A percentile compares a stretch with the other conserved stretches of the same genome.
Evolutionary conservation across 2,329 filamentous ascomycete species (phyloP).

Genomic region (Fusarium musae): DNA sequence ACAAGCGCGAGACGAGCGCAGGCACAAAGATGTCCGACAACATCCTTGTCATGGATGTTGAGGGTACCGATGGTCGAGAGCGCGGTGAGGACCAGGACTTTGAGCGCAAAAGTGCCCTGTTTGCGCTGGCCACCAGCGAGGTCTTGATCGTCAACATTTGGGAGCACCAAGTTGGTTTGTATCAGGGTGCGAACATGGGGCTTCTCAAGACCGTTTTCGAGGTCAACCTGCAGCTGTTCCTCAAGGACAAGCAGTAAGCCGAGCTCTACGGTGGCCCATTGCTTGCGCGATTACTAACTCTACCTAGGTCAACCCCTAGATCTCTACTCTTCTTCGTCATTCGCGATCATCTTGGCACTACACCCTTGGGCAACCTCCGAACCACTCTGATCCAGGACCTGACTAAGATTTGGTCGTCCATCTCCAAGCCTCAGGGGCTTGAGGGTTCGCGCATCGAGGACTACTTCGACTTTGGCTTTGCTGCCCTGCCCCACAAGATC

Average conservation of each 20-base stretch:
- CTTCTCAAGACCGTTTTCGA: slow-evolving; percentile 98
- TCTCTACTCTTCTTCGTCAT: slow-evolving; percentile 99
- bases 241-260: slow-evolving; percentile 90
- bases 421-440: slow-evolving; percentile 90
- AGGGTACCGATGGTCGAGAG: slow-evolving; percentile 96
- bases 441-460: slow-evolving; percentile 92
- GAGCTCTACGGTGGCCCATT: not conserved
- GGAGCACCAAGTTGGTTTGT: slow-evolving; percentile 98
- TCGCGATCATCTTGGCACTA: slow-evolving; percentile 93
- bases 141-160: slow-evolving; percentile 99
- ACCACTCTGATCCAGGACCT: slow-evolving; percentile 92
- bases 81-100: slow-evolving; percentile 98
- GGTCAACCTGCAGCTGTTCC: slow-evolving; percentile 95
- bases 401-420: slow-evolving; percentile 88
- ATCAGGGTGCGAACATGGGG: slow-evolving; percentile 99
- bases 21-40: slow-evolving; percentile 86
- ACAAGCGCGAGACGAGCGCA: slow-evolving; percentile 72
- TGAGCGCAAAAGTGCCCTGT: slow-evolving; percentile 96
- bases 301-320: slow-evolving; percentile 78
- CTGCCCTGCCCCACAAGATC: slow-evolving; percentile 95
- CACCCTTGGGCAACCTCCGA: slow-evolving; percentile 88
- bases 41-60: slow-evolving; percentile 99
- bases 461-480: slow-evolving; percentile 99
- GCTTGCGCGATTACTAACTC: slow-evolving; percentile 35
- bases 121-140: slow-evolving; percentile 96